Evolutionary conservation across 2,329 filamentous ascomycete species (phyloP).

Genomic region (Pezicula rhizophila): DNA sequence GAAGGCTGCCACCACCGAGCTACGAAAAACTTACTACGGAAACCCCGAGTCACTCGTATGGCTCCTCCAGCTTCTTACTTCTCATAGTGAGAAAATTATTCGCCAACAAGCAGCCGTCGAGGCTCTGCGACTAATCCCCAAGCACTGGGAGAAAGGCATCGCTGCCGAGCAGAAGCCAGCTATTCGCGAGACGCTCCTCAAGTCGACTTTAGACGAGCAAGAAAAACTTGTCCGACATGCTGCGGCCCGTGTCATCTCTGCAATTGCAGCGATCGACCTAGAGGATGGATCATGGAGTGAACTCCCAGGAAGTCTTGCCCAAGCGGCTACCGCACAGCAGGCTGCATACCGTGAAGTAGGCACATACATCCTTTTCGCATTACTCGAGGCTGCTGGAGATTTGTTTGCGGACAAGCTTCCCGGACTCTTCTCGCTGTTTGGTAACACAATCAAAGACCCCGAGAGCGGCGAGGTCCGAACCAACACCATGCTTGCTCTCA

Average conservation of each 20-base stretch:
- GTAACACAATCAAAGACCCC: conserved; percentile 80
- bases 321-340: conserved; percentile 69
- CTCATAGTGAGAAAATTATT: conserved; percentile 63
- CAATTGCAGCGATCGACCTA: conserved; percentile 80
- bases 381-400: conserved; percentile 82
- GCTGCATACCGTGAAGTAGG: conserved; percentile 82
- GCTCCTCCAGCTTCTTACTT: conserved; percentile 82
- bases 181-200: conserved; percentile 76
- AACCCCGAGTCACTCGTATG: conserved; percentile 77
- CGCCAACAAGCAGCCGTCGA: conserved; percentile 91
- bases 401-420: conserved; percentile 75
- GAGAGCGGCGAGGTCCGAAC: conserved; percentile 88
- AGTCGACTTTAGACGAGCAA: conserved; percentile 76
- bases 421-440: conserved; percentile 77
- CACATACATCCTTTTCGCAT: conserved; percentile 87
- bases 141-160: conserved; percentile 72
- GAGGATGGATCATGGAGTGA: conserved; percentile 81
- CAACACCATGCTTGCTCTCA: conserved; percentile 88
- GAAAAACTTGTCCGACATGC: conserved; percentile 76
- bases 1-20: conserved; percentile 81
- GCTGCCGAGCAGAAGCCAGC: conserved; percentile 69
- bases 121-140: conserved; percentile 72
- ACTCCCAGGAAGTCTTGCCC: conserved; percentile 71
- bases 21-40: conserved; percentile 91
- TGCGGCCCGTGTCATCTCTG: conserved; percentile 79